Percentiles rank a stretch among this genome's conserved stretches.
phyloP scores from a whole-genome alignment of 805 yeast genomes.

The Saturnispora besseyi region DNA sequence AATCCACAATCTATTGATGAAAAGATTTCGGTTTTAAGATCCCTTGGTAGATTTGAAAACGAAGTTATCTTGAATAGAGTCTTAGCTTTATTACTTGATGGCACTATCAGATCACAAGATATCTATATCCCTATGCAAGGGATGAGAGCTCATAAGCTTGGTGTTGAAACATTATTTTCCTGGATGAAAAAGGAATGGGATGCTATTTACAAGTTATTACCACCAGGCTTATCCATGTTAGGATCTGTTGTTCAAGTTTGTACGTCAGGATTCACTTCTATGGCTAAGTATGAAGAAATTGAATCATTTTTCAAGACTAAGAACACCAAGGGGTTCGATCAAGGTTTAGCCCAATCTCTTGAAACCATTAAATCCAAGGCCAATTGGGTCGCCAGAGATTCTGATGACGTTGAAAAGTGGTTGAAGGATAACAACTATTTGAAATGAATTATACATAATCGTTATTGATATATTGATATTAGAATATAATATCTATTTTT shows the following conservation, averaged over 20 bases:
- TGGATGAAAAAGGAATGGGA: slow-evolving; percentile 74
- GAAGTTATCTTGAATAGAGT: slow-evolving; percentile 31
- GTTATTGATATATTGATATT: not conserved
- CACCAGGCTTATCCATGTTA: slow-evolving; percentile 75
- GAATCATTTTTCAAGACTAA: slow-evolving; percentile 39
- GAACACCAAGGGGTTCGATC: slow-evolving; percentile 49
- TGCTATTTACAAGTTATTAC: slow-evolving; percentile 51
- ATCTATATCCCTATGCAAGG: slow-evolving; percentile 64
- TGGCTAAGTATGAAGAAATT: slow-evolving; percentile 34
- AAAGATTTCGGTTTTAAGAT: slow-evolving; percentile 43
- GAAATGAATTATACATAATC: slow-evolving; percentile 4
- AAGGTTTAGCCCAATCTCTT: slow-evolving; percentile 47
- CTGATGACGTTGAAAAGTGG: slow-evolving; percentile 38
- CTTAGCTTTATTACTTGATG: slow-evolving; percentile 39
- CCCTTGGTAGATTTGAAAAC: slow-evolving; percentile 43
- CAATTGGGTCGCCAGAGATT: slow-evolving; percentile 49
- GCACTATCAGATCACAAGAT: slow-evolving; percentile 55
- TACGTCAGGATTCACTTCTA: slow-evolving; percentile 35
- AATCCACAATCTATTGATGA: slow-evolving; percentile 49
- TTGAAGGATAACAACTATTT: slow-evolving; percentile 24
- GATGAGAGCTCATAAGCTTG: slow-evolving; percentile 50
- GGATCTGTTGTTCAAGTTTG: slow-evolving; percentile 61
- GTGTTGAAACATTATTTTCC: slow-evolving; percentile 60
- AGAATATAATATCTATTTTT: not conserved
- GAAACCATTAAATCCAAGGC: slow-evolving; percentile 47